Percentiles rank a stretch among this genome's conserved stretches.
Conservation (phyloP, 2,329 filamentous ascomycete species). For the Huntiella decipiens region DNA sequence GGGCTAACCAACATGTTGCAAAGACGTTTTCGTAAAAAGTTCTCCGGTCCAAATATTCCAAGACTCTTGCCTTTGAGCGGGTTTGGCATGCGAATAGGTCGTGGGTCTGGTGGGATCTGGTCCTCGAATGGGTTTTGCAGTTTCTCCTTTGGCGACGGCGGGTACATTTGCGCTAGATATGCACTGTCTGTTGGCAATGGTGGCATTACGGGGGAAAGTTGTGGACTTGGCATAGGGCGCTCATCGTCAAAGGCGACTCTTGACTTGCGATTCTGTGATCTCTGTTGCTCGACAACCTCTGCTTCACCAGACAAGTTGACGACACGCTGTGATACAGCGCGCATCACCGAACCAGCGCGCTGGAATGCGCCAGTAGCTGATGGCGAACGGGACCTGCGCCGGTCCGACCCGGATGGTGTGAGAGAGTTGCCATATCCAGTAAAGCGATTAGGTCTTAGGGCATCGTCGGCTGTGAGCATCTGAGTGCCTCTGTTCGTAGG, state of each 20-base stretch:
- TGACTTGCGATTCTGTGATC: conserved; percentile 41
- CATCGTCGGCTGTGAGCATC: conserved; percentile 10
- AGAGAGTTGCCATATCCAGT: conserved; percentile 35
- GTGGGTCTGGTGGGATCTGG: conserved; percentile 12
- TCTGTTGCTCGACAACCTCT: conserved; percentile 57
- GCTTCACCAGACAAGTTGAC: conserved; percentile 93
- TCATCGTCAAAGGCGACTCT: conserved; percentile 34
- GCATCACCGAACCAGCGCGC: conserved; percentile 55
- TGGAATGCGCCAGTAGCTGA: conserved; percentile 46
- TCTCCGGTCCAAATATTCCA: conserved; percentile 67
- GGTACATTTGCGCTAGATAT: conserved; percentile 29
- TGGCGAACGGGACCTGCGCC: conserved; percentile 39
- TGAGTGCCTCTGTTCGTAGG: conserved; percentile 16
- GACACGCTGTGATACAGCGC: conserved; percentile 86
- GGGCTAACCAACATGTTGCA: conserved; percentile 77
- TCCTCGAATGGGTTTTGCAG: conserved; percentile 11
- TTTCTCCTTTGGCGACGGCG: conserved; percentile 13
- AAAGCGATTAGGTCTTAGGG: conserved; percentile 9
- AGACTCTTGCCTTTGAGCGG: conserved; percentile 73
- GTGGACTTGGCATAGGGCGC: conserved; percentile 24
- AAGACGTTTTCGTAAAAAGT: conserved; percentile 50
- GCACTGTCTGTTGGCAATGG: conserved; percentile 27
- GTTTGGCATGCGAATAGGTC: conserved; percentile 28
- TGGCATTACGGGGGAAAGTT: conserved; percentile 11
- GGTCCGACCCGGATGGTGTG: conserved; percentile 25